Evolutionary conservation across 345 rosid genomes (phyloP).

Genomic region (Aquilaria malaccensis): DNA sequence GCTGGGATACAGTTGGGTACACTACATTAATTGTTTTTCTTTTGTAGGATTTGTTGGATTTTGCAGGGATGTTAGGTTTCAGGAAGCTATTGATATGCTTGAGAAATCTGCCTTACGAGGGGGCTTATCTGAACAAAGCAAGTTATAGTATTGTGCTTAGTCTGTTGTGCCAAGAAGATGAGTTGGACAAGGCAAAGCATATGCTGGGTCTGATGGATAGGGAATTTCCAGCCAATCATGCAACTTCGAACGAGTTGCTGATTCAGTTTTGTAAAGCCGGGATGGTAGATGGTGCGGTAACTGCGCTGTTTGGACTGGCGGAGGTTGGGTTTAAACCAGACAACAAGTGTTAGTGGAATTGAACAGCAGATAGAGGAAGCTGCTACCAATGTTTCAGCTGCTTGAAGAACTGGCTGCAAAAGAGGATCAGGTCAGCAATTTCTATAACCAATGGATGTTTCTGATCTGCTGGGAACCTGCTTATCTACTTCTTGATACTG

Average conservation of each 20-base stretch:
- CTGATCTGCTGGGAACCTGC: no score
- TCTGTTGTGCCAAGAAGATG: conserved; percentile 45
- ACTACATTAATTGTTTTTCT: conserved; percentile 66
- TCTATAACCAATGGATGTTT: no score
- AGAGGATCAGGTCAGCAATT: neutral
- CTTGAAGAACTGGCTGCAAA: conserved; percentile 43
- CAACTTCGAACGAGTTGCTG: conserved; percentile 74
- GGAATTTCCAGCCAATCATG: conserved; percentile 65
- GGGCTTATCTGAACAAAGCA: conserved; percentile 60
- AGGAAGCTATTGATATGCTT: conserved; percentile 62
- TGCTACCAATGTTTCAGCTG: conserved; percentile 43
- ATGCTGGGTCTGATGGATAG: conserved; percentile 47
- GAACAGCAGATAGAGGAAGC: conserved; percentile 65
- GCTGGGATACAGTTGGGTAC: conserved; percentile 58
- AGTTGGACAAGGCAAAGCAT: conserved; percentile 48
- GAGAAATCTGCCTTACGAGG: conserved; percentile 38
- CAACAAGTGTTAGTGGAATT: conserved; percentile 43
- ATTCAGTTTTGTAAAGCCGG: conserved; percentile 49
- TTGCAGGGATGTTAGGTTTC: conserved; percentile 48
- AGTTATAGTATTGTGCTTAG: conserved; percentile 83
- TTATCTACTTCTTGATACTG: no score
- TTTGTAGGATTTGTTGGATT: conserved; percentile 67
- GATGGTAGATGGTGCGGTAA: conserved; percentile 45
- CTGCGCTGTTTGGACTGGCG: conserved; percentile 33
- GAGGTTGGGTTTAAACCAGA: conserved; percentile 60